Evolutionary conservation across 2,329 filamentous ascomycete genomes (phyloP).

Genomic region (Westerdykella sp.): DNA sequence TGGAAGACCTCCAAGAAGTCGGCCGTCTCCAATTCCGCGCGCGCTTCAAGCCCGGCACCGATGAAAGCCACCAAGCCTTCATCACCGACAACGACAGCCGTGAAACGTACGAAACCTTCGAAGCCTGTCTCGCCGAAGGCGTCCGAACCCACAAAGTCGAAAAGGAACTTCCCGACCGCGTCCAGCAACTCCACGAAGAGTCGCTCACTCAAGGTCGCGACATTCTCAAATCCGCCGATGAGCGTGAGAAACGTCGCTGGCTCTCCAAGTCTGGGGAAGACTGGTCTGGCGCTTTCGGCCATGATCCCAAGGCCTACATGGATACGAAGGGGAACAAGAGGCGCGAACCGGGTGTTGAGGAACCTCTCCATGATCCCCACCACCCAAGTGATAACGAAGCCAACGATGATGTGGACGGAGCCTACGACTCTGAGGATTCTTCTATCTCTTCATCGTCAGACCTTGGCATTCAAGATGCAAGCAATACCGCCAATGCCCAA

Average conservation of each 20-base stretch:
- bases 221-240: slow-evolving; percentile 64
- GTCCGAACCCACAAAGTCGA: slow-evolving; percentile 66
- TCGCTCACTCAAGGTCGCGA: slow-evolving; percentile 75
- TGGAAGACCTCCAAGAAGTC: slow-evolving; percentile 70
- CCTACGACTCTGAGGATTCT: slow-evolving; percentile 23
- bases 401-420: slow-evolving; percentile 36
- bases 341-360: slow-evolving; percentile 51
- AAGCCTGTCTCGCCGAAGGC: slow-evolving; percentile 82
- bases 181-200: slow-evolving; percentile 73
- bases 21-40: slow-evolving; percentile 75
- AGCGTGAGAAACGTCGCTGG: slow-evolving; percentile 72
- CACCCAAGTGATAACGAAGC: slow-evolving; percentile 42
- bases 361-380: slow-evolving; percentile 48
- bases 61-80: slow-evolving; percentile 76
- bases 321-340: slow-evolving; percentile 49
- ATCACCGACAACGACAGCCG: slow-evolving; percentile 81
- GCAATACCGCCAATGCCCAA: slow-evolving; percentile 20
- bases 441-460: slow-evolving; percentile 42
- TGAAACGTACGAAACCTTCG: slow-evolving; percentile 93
- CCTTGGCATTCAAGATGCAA: slow-evolving; percentile 56
- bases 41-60: slow-evolving; percentile 83
- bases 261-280: slow-evolving; percentile 72
- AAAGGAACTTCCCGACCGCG: slow-evolving; percentile 64
- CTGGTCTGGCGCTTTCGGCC: slow-evolving; percentile 80
- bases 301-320: slow-evolving; percentile 61